These are phyloP conservation scores for Penicillium arizonense DNA, from an alignment of 495 filamentous ascomycete species.

Conservation along the genomic window DNA sequence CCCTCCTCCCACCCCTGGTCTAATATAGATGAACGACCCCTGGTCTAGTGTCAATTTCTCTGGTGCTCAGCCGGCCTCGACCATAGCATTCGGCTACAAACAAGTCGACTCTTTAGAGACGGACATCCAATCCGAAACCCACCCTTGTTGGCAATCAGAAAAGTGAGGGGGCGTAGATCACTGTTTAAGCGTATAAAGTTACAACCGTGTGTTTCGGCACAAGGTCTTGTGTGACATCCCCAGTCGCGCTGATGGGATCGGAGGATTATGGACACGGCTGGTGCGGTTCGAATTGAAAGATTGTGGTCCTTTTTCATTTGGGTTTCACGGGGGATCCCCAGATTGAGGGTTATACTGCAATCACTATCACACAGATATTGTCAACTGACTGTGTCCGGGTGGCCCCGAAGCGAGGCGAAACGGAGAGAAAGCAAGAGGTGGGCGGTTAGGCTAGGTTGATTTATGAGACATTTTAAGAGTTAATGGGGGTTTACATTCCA, in stretches of 20 bases:
- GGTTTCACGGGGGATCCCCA: neutral
- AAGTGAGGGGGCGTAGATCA: slow-evolving; percentile 6
- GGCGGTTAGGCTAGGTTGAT: too few species aligned
- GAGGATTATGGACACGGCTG: slow-evolving; percentile 22
- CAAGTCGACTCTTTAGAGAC: too few species aligned
- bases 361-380: slow-evolving; percentile 13
- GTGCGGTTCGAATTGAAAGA: slow-evolving; percentile 20
- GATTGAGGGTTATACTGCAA: slow-evolving; percentile 1
- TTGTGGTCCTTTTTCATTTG: neutral
- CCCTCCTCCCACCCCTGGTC: too few species aligned
- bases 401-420: too few species aligned
- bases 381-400: slow-evolving; percentile 13
- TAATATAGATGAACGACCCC: too few species aligned
- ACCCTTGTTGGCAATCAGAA: slow-evolving; percentile 2
- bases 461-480: neutral
- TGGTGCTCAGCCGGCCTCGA: too few species aligned
- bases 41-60: too few species aligned
- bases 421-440: too few species aligned
- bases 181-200: slow-evolving; percentile 12
- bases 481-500: neutral
- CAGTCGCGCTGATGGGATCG: slow-evolving; percentile 16
- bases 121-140: slow-evolving; percentile 11
- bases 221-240: slow-evolving; percentile 13
- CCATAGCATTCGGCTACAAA: too few species aligned
- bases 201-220: slow-evolving; percentile 14